A percentile compares a stretch with the other conserved stretches of the same genome.
Evolutionary conservation across 2,329 filamentous ascomycete genomes (phyloP).

Genomic region (Phyllosticta ampelicida): DNA sequence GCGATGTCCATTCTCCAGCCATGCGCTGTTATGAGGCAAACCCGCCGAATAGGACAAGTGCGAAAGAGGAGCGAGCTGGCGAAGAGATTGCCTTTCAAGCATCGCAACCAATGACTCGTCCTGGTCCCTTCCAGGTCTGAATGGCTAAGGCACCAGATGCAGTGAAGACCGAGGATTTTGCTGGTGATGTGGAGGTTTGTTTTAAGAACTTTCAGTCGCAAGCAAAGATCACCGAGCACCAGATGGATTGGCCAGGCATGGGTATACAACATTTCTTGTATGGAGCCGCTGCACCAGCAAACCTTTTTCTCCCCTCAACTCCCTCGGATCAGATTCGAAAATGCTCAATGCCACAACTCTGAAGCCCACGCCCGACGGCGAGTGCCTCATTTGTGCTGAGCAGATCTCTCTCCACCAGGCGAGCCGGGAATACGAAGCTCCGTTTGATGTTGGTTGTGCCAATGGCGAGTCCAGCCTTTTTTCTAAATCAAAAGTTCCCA

Average conservation of each 20-base stretch:
- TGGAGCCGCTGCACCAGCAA: neutral
- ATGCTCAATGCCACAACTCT: neutral
- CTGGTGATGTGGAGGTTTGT: constrained; percentile 26
- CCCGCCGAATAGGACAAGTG: constrained; percentile 4
- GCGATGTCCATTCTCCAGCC: neutral
- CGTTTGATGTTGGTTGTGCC: constrained; percentile 14
- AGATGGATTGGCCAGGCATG: constrained; percentile 20
- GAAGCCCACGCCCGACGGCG: neutral
- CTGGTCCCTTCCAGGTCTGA: constrained; percentile 1
- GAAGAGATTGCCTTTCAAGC: neutral
- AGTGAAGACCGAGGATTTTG: constrained; percentile 19
- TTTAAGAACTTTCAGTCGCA: constrained; percentile 26
- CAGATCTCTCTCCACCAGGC: constrained; percentile 7
- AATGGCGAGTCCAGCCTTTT: too few relatives aligned
- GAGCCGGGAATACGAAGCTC: neutral
- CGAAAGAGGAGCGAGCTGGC: neutral
- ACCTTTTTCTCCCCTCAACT: neutral
- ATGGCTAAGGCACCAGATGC: constrained; percentile 17
- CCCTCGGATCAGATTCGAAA: neutral
- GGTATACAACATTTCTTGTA: constrained; percentile 12
- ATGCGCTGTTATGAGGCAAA: constrained; percentile 3
- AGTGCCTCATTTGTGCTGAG: constrained; percentile 7
- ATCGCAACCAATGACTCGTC: neutral
- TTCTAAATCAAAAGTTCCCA: too few relatives aligned
- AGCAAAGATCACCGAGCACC: constrained; percentile 14